Conservation (phyloP, 176 grass and related monocot genomes). For the Rhynchospora breviuscula region DNA sequence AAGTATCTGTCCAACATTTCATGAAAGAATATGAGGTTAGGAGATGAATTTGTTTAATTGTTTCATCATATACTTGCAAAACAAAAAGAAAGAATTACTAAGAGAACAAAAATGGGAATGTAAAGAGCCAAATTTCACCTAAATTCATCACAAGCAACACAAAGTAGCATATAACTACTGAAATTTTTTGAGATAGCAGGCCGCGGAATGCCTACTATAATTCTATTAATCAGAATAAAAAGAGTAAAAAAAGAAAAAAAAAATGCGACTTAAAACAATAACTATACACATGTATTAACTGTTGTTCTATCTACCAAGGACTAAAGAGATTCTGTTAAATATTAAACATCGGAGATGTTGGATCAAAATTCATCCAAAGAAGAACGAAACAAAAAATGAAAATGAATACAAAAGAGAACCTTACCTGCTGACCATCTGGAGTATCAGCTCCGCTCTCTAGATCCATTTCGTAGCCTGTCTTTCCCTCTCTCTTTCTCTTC, state of each 20-base stretch:
- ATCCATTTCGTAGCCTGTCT: conserved; percentile 12
- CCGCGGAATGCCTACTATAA: too few relatives aligned
- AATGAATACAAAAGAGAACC: not conserved
- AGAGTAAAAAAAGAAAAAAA: too few relatives aligned
- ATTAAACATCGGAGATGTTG: too few relatives aligned
- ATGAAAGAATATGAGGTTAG: not conserved
- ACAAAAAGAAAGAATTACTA: not conserved
- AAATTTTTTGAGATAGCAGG: too few relatives aligned
- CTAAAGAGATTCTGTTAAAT: too few relatives aligned
- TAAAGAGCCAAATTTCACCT: not conserved
- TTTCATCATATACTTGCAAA: too few relatives aligned
- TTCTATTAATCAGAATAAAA: too few relatives aligned
- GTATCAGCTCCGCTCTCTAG: conserved; percentile 1
- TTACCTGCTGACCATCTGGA: conserved; percentile 13
- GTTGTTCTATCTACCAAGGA: too few relatives aligned
- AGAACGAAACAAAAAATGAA: not conserved
- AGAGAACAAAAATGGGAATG: not conserved
- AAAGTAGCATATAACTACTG: not conserved
- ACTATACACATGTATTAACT: too few relatives aligned
- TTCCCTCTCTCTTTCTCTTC: not conserved
- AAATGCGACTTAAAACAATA: too few relatives aligned
- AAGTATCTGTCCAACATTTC: not conserved
- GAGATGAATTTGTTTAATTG: not conserved
- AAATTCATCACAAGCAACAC: not conserved
- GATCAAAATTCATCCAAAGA: not conserved